Percentiles rank a stretch among this genome's conserved stretches.
Conservation (phyloP, 257 asterid species). For the Ilex aquifolium region DNA sequence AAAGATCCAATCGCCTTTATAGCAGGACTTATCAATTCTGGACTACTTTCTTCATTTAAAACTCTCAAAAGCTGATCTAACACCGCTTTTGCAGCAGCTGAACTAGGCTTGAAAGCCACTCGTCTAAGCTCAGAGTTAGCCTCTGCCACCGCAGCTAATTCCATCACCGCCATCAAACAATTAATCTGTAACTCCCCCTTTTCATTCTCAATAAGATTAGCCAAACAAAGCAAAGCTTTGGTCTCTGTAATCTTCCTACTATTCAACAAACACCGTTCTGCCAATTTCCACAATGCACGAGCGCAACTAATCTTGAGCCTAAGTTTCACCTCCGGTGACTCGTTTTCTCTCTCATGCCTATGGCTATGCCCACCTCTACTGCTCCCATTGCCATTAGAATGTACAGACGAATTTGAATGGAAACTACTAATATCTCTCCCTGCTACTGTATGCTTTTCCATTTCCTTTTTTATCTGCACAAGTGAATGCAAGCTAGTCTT, state of each 20-base stretch:
- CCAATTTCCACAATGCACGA: slow-evolving; percentile 40
- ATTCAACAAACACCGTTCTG: slow-evolving; percentile 36
- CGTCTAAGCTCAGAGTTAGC: slow-evolving; percentile 36
- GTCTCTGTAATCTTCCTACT: slow-evolving; percentile 48
- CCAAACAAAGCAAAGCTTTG: slow-evolving; percentile 48
- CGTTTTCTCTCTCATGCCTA: slow-evolving; percentile 30
- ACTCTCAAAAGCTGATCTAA: slow-evolving; percentile 57
- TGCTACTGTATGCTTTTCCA: not conserved
- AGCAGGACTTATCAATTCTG: slow-evolving; percentile 28
- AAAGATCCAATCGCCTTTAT: slow-evolving; percentile 45
- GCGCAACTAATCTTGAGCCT: slow-evolving; percentile 44
- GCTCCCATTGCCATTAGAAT: slow-evolving; percentile 4
- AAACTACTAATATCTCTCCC: too few species aligned
- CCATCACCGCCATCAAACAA: slow-evolving; percentile 46
- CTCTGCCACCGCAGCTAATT: slow-evolving; percentile 54
- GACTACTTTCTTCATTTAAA: slow-evolving; percentile 27
- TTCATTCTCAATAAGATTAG: slow-evolving; percentile 50
- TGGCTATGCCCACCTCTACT: slow-evolving; percentile 17
- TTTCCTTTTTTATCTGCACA: slow-evolving; percentile 32
- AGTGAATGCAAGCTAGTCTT: slow-evolving; percentile 26
- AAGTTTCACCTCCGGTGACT: slow-evolving; percentile 34
- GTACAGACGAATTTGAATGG: not conserved
- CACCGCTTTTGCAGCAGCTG: slow-evolving; percentile 45
- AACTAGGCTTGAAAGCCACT: slow-evolving; percentile 38
- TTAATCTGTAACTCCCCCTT: slow-evolving; percentile 33